phyloP scores from a whole-genome alignment of 1,284 basidiomycete genomes.

The Rhodotorula mucilaginosa region DNA sequence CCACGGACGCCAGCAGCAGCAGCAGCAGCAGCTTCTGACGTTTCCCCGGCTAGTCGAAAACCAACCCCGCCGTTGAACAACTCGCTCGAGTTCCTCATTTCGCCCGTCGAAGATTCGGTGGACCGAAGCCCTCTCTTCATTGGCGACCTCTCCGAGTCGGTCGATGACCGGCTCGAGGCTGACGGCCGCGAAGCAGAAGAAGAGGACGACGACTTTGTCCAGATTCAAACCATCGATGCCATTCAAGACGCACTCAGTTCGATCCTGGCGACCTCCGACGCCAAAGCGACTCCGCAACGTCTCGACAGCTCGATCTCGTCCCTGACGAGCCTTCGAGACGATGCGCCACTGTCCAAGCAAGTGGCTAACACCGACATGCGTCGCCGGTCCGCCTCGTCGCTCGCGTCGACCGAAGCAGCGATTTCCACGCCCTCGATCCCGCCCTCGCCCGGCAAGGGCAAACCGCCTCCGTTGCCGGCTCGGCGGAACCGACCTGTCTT shows the following conservation, averaged over 20 bases:
- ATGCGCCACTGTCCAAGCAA: neutral
- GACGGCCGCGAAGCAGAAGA: neutral
- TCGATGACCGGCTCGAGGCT: neutral
- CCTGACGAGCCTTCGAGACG: neutral
- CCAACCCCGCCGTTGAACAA: conserved; percentile 2
- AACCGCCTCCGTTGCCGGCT: neutral
- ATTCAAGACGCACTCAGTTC: conserved; percentile 90
- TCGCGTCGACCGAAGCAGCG: neutral
- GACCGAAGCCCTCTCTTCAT: conserved; percentile 38
- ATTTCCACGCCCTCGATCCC: neutral
- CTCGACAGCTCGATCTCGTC: conserved; percentile 1
- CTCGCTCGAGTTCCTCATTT: conserved; percentile 40
- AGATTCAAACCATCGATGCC: conserved; percentile 78
- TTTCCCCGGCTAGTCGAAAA: neutral
- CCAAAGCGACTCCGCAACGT: neutral
- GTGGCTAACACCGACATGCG: no score
- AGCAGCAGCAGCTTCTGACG: no score
- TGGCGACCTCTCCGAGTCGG: conserved; percentile 6
- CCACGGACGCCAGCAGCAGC: no score
- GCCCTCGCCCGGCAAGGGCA: neutral
- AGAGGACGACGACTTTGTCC: conserved; percentile 57
- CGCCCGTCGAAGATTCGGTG: conserved; percentile 10
- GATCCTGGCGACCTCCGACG: conserved; percentile 54
- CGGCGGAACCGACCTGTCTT: conserved; percentile 44
- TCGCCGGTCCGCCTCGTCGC: neutral